Conservation (phyloP, 2,329 filamentous ascomycete genomes). For the Claviceps lovelessii region DNA sequence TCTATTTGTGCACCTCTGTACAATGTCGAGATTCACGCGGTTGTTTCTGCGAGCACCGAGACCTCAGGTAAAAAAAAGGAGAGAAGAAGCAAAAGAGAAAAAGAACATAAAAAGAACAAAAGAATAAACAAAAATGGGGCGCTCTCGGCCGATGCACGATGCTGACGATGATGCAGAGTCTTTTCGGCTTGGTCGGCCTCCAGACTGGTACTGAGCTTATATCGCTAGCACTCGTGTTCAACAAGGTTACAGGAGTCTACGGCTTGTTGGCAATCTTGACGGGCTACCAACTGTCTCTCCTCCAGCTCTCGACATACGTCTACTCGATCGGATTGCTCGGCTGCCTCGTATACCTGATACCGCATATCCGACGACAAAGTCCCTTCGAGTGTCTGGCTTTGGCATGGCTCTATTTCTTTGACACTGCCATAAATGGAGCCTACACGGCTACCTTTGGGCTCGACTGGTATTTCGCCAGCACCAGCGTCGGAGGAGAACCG, state of each 20-base stretch:
- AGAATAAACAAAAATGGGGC: no score
- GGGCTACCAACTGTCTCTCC: conserved; percentile 65
- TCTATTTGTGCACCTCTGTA: not conserved
- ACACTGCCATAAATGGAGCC: conserved; percentile 65
- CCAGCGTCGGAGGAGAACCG: conserved; percentile 25
- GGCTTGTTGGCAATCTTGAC: conserved; percentile 80
- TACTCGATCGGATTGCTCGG: conserved; percentile 65
- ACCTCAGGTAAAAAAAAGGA: conserved; percentile 24
- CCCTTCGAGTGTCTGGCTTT: conserved; percentile 69
- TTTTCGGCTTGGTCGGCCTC: conserved; percentile 74
- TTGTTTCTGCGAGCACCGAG: conserved; percentile 25
- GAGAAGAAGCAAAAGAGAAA: no score
- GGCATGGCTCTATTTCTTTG: conserved; percentile 73
- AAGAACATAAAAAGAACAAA: no score
- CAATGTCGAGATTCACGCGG: conserved; percentile 24
- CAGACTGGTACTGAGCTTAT: conserved; percentile 79
- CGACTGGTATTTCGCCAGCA: conserved; percentile 66
- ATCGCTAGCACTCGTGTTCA: conserved; percentile 68
- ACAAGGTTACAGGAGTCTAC: conserved; percentile 85
- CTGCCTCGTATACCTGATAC: conserved; percentile 54
- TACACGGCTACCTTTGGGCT: conserved; percentile 74
- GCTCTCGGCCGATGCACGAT: not conserved
- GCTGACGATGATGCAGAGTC: conserved; percentile 41
- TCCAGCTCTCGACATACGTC: conserved; percentile 83
- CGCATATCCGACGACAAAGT: conserved; percentile 64